These are phyloP conservation scores for Mycena epipterygia DNA, from an alignment of 768 basidiomycete genomes.

Conservation along the genomic window DNA sequence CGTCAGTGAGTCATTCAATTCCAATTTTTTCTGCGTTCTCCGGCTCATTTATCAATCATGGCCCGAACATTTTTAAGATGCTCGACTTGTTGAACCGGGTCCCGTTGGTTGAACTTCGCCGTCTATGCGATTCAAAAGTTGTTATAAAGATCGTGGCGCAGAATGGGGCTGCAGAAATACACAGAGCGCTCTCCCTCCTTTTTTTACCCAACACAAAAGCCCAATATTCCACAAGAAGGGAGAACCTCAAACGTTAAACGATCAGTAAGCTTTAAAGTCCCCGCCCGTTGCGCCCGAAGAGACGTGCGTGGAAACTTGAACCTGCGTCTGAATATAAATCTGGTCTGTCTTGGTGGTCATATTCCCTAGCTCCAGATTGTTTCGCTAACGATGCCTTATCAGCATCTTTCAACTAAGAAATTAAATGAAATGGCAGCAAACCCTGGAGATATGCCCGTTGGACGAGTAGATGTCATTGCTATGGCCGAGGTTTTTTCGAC, in stretches of 20 bases:
- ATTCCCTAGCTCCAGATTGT: background rate
- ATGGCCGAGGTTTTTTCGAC: background rate
- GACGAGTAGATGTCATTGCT: background rate
- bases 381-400: background rate
- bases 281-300: background rate
- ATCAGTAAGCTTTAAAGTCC: background rate
- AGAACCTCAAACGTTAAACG: background rate
- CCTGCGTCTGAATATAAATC: constrained; percentile 10
- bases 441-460: background rate
- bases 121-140: background rate
- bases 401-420: background rate
- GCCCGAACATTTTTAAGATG: no score
- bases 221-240: background rate
- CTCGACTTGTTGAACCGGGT: no score
- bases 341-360: background rate
- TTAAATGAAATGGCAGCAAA: background rate
- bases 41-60: no score
- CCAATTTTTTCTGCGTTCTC: no score
- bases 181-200: background rate
- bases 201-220: background rate
- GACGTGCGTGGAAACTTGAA: constrained; percentile 1
- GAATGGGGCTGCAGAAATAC: background rate
- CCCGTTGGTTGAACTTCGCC: no score
- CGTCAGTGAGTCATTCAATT: no score
- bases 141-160: background rate